A percentile compares a stretch with the other conserved stretches of the same genome.
phyloP scores from a whole-genome alignment of 805 yeast species.

The Wickerhamiella domercqiae region DNA sequence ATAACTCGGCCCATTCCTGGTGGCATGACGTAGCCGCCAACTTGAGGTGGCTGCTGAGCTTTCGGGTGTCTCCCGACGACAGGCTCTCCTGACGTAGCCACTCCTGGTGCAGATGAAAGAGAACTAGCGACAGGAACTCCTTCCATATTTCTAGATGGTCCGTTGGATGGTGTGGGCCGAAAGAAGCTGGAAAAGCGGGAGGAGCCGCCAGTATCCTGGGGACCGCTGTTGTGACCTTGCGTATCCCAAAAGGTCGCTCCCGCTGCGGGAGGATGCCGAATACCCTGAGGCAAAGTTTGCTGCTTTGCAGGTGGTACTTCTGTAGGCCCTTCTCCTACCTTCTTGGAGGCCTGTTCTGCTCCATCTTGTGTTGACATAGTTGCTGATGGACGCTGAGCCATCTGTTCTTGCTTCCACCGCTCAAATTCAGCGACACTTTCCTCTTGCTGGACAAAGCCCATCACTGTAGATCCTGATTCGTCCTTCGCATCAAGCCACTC shows the following conservation, averaged over 20 bases:
- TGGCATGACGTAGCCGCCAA: too few species aligned
- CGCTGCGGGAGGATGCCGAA: not conserved
- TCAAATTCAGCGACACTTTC: conserved; percentile 17
- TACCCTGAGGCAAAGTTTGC: too few species aligned
- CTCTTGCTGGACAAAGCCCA: conserved; percentile 7
- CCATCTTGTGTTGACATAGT: too few species aligned
- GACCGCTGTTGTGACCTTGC: not conserved
- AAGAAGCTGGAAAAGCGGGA: conserved; percentile 15
- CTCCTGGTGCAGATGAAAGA: not conserved
- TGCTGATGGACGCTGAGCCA: too few species aligned
- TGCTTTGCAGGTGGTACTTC: not conserved
- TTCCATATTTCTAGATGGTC: conserved; percentile 2
- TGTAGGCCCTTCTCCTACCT: not conserved
- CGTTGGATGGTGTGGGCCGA: conserved; percentile 4
- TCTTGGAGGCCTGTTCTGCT: too few species aligned
- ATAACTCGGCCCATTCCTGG: too few species aligned
- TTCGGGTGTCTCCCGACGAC: not conserved
- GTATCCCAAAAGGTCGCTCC: conserved; percentile 5
- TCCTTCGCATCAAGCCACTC: conserved; percentile 13
- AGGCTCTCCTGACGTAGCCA: not conserved
- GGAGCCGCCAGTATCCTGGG: conserved; percentile 5
- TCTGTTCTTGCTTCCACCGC: conserved; percentile 16
- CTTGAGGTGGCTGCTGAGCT: not conserved
- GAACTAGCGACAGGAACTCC: conserved; percentile 4
- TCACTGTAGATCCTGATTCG: conserved; percentile 3